Conservation (phyloP, 257 asterid species). For the Mitragyna speciosa region DNA sequence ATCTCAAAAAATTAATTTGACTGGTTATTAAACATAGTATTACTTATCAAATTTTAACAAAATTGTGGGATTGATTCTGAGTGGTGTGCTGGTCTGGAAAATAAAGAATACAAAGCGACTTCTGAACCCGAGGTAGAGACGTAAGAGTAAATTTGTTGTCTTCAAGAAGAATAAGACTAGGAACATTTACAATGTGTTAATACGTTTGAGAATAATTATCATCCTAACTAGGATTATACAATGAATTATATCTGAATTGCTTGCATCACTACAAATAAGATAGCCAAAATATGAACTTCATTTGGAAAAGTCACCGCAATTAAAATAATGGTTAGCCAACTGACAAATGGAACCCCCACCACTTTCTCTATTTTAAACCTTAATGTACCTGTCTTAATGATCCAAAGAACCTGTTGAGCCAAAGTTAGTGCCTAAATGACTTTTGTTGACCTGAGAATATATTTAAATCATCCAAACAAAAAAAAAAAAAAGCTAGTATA, state of each 20-base stretch:
- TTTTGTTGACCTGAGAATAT: conserved; percentile 6
- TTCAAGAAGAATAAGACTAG: background rate
- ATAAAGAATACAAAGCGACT: too few species aligned
- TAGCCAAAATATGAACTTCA: background rate
- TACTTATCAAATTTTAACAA: too few species aligned
- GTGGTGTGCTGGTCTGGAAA: too few species aligned
- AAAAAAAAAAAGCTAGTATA: too few species aligned
- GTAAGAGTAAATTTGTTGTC: background rate
- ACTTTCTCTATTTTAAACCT: background rate
- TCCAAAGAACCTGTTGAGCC: background rate
- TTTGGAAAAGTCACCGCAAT: background rate
- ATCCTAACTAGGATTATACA: background rate
- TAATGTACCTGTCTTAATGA: conserved; percentile 3
- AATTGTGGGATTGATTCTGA: too few species aligned
- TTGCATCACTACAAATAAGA: background rate
- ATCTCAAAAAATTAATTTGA: too few species aligned
- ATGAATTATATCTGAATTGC: background rate
- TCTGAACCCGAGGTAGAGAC: too few species aligned
- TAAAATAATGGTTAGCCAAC: too few species aligned
- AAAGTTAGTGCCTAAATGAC: background rate
- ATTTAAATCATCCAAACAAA: background rate
- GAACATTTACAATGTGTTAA: too few species aligned
- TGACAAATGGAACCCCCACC: background rate
- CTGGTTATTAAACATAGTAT: too few species aligned
- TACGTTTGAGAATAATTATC: background rate